Evolutionary conservation across 2,329 filamentous ascomycete species (phyloP), one percentile per base, ranked within the genome.

Genomic region (Ascochyta lentis): DNA sequence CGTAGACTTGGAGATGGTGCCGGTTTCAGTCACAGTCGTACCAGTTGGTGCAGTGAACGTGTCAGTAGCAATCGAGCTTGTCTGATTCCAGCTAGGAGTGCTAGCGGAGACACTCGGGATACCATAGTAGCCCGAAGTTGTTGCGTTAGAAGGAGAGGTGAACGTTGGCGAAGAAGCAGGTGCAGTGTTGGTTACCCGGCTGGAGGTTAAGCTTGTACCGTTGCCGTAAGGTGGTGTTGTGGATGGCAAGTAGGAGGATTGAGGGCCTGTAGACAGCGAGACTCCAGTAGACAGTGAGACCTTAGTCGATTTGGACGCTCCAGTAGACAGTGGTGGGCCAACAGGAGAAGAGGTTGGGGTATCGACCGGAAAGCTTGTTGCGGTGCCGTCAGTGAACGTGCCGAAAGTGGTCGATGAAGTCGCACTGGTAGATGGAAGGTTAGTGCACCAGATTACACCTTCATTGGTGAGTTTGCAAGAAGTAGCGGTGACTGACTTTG

Each of bases 381-480:
- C 51, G 23, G 60, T 63, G 26, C 56, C 65, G 10, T 64, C 65
- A 1, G 63, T 67, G 23, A 46, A 59, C 12, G 63, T 67, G 19
- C 47, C 40, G 19, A 24, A 29, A 22, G 55, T 58, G 24, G 47
- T 39, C 26, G 56, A 35, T 9, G 19, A 23, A 8, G 24, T 45
- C n/a, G 42, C 34, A 31, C 58, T 64, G 16, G 31, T 34, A 26
- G 31, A 34, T 4, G 29, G 19, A 15, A 42, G 10, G 38, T 65
- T 23, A 61, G 53, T 55, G 27, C 40, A 47, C 7, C 19, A 23
- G 19, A 56, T 43, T 19, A 46, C 19, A 8, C 47, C 44, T 35
- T 51, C 26, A 22, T 37, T 45, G 15, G 19, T 49, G 24, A 29
- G 23, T 23, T 13, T 39, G 38, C 43, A 56, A 10, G 33, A 24